Conservation (phyloP, 2,329 filamentous ascomycete genomes). For the Apiospora phragmitis region DNA sequence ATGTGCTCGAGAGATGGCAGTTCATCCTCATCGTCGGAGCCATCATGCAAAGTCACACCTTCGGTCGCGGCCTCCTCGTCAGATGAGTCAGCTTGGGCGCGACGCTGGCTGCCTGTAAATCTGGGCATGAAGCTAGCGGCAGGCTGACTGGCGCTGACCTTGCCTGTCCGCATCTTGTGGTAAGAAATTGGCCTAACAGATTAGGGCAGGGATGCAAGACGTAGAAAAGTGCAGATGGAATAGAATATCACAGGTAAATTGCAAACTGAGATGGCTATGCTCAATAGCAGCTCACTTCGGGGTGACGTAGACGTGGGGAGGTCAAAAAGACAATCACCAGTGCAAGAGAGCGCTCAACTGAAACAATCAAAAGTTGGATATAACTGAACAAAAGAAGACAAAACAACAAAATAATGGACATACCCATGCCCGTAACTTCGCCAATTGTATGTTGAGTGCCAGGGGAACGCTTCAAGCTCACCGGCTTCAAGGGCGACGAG, state of each 20-base stretch:
- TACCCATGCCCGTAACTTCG: neutral
- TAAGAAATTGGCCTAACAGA: neutral
- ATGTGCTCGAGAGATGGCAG: conserved; percentile 19
- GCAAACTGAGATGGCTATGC: neutral
- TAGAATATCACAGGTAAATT: no score
- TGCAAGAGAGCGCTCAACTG: neutral
- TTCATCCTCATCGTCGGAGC: conserved; percentile 22
- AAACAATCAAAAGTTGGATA: neutral
- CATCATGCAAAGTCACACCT: conserved; percentile 20
- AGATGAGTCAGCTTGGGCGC: conserved; percentile 21
- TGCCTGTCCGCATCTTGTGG: conserved; percentile 6
- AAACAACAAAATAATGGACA: neutral
- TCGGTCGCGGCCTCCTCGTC: conserved; percentile 26
- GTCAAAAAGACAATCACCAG: neutral
- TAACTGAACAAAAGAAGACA: no score
- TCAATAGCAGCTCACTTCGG: neutral
- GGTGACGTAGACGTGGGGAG: neutral
- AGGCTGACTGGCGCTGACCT: conserved; percentile 8
- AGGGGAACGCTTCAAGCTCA: conserved; percentile 15
- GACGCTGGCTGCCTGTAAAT: conserved; percentile 14
- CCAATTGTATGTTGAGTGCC: neutral
- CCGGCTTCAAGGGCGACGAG: conserved; percentile 12
- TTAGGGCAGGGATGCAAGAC: neutral
- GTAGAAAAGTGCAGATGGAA: neutral
- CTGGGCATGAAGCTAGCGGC: conserved; percentile 30